phyloP scores from a whole-genome alignment of 2,329 filamentous ascomycete genomes.

The Cercospora janseana region DNA sequence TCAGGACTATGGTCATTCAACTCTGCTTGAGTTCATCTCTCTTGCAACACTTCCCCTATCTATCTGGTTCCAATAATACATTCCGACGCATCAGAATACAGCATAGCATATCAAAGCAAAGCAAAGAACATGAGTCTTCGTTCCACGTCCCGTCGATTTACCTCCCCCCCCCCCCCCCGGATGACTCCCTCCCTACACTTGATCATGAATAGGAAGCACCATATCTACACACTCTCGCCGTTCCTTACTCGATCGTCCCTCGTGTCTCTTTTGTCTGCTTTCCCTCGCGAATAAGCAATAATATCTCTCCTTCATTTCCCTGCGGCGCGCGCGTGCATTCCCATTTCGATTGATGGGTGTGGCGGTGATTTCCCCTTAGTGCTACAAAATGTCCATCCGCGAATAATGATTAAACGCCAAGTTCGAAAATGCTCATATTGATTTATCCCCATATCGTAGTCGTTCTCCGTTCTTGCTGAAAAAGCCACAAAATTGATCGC shows the following conservation, averaged over 20 bases:
- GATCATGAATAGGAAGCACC: constrained; percentile 3
- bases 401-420: constrained; percentile 1
- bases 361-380: neutral
- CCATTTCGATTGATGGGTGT: neutral
- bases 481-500: neutral
- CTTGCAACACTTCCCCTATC: neutral
- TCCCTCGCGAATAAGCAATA: neutral
- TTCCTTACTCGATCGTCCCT: neutral
- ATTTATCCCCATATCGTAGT: neutral
- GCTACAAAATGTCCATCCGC: constrained; percentile 1
- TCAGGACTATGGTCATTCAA: constrained; percentile 1
- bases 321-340: too few species aligned
- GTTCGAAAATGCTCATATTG: constrained; percentile 3
- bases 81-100: neutral
- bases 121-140: neutral
- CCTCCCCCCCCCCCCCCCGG: neutral
- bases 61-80: constrained; percentile 1
- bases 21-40: neutral
- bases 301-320: too few species aligned
- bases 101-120: neutral
- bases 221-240: constrained; percentile 2
- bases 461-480: constrained; percentile 2
- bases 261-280: neutral
- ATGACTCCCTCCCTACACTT: too few species aligned
- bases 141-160: neutral